A percentile compares a stretch with the other conserved stretches of the same genome.
Evolutionary conservation across 2,329 filamentous ascomycete species (phyloP).

Genomic region (Trichoderma pleuroti): DNA sequence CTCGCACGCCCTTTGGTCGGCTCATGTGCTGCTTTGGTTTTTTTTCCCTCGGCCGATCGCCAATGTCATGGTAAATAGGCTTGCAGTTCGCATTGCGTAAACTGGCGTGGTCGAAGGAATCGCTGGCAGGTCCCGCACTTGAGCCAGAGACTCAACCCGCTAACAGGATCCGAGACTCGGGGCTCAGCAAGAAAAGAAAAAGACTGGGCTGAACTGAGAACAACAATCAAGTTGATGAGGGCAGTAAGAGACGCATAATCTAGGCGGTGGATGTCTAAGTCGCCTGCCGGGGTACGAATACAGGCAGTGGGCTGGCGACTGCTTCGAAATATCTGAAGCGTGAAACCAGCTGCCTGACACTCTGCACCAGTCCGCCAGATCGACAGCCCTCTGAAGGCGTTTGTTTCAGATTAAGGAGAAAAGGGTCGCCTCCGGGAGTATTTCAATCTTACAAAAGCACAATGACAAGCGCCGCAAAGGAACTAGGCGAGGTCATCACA

Average conservation of each 20-base stretch:
- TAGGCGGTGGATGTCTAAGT: background rate
- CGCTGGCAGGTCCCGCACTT: background rate
- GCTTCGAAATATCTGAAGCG: background rate
- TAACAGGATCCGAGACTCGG: background rate
- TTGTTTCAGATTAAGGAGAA: background rate
- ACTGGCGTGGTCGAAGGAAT: background rate
- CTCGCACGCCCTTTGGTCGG: background rate
- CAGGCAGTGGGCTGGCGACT: background rate
- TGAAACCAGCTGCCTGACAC: constrained; percentile 1
- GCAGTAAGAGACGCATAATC: background rate
- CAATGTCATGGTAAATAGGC: constrained; percentile 4
- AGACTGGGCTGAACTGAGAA: background rate
- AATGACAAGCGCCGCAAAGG: background rate
- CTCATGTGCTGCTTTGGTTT: background rate
- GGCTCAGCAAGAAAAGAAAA: background rate
- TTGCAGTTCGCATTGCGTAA: constrained; percentile 1
- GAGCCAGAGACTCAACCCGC: background rate
- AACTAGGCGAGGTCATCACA: background rate
- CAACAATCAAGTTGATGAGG: background rate
- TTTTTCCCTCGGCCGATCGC: background rate
- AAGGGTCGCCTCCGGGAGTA: background rate
- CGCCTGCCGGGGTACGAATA: background rate
- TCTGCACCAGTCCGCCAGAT: background rate
- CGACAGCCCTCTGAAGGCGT: background rate
- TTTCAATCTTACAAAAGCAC: background rate